These are phyloP conservation scores for Hymenoscyphus fraxineus DNA, from an alignment of 2,329 filamentous ascomycete species.

Conservation along the genomic window DNA sequence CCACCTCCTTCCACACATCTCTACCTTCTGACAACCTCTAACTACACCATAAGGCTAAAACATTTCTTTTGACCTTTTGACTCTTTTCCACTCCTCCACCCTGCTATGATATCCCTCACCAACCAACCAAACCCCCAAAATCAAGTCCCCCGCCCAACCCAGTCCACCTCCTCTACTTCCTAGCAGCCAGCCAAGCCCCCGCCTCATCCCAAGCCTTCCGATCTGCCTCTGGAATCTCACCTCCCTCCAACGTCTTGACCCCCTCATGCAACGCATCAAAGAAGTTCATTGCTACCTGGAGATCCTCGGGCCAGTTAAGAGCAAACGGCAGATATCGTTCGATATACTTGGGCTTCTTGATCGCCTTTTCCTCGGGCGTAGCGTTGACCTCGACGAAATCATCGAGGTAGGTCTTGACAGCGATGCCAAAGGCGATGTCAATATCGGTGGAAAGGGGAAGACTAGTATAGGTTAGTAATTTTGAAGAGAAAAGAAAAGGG, in stretches of 20 bases:
- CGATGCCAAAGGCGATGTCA: conserved; percentile 73
- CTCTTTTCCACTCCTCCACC: not conserved
- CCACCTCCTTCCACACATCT: not conserved
- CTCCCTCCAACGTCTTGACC: conserved; percentile 48
- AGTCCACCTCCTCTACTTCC: conserved; percentile 20
- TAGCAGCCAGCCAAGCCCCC: conserved; percentile 45
- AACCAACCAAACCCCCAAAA: not conserved
- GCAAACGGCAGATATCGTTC: conserved; percentile 52
- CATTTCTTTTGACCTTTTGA: not conserved
- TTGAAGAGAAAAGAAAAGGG: conserved; percentile 5
- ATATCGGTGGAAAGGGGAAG: conserved; percentile 67
- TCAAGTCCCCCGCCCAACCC: conserved; percentile 28
- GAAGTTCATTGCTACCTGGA: conserved; percentile 54
- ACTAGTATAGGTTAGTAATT: conserved; percentile 35
- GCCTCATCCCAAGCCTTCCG: conserved; percentile 54
- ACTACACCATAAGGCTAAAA: not conserved
- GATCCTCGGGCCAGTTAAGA: conserved; percentile 55
- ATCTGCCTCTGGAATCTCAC: conserved; percentile 45
- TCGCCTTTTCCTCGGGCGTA: conserved; percentile 44
- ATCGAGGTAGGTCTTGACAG: conserved; percentile 75
- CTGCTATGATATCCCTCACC: not conserved
- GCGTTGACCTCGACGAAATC: conserved; percentile 60
- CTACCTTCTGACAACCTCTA: not conserved
- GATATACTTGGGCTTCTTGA: conserved; percentile 48
- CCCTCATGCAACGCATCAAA: conserved; percentile 56